phyloP scores from a whole-genome alignment of 164 flowering plant species.

The Sextonia rubra region DNA sequence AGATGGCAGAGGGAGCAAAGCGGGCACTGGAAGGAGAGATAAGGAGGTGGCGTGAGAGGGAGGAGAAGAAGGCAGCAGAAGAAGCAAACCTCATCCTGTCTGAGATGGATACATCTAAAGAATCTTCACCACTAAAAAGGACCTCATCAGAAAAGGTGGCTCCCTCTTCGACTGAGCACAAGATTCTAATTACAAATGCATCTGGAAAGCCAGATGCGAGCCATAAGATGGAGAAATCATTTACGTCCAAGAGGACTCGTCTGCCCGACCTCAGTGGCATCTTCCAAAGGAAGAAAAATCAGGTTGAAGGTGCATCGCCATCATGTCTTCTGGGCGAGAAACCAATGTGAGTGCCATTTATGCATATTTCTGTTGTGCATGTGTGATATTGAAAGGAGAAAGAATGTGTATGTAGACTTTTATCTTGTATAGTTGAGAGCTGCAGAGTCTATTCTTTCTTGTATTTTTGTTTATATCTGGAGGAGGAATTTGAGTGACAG shows the following conservation, averaged over 20 bases:
- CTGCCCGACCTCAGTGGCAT: constrained; percentile 63
- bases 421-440: neutral
- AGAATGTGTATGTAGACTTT: neutral
- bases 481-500: too few relatives aligned
- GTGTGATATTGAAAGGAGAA: neutral
- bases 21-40: constrained; percentile 73
- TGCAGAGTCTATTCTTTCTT: neutral
- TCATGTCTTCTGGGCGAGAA: constrained; percentile 73
- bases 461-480: too few relatives aligned
- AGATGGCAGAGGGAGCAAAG: constrained; percentile 89
- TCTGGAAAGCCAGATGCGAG: constrained; percentile 21
- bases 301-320: constrained; percentile 57
- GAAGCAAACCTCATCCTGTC: constrained; percentile 60
- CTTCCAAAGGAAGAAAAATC: constrained; percentile 63
- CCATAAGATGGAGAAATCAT: constrained; percentile 47
- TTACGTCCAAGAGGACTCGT: constrained; percentile 50
- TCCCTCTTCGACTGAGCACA: neutral
- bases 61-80: constrained; percentile 81
- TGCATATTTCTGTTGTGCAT: neutral
- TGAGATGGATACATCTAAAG: constrained; percentile 37
- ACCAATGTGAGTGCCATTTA: constrained; percentile 29
- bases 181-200: constrained; percentile 23
- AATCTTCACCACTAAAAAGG: constrained; percentile 39
- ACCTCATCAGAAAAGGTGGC: neutral
- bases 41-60: constrained; percentile 72